These are phyloP conservation scores for Raffaelea albimanens DNA, from an alignment of 2,329 filamentous ascomycete genomes.

Conservation along the genomic window DNA sequence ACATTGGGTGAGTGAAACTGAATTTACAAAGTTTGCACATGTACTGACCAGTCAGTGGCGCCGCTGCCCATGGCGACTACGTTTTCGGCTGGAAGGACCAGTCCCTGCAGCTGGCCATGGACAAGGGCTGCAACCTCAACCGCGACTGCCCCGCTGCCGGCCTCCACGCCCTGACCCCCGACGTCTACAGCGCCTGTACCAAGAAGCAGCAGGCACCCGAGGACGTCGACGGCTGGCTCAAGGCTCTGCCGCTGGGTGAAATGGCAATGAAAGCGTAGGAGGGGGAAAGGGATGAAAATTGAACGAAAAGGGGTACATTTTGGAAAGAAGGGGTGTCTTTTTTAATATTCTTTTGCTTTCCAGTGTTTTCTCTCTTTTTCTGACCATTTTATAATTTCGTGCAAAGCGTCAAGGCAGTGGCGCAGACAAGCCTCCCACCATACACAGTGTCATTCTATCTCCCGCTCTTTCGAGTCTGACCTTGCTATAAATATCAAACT, in stretches of 20 bases:
- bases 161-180: constrained; percentile 34
- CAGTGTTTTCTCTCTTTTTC: too few species aligned
- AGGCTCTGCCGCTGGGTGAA: constrained; percentile 23
- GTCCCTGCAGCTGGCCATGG: constrained; percentile 38
- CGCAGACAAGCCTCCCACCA: too few species aligned
- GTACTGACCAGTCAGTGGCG: constrained; percentile 24
- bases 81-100: constrained; percentile 42
- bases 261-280: constrained; percentile 20
- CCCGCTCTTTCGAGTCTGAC: too few species aligned
- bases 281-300: too few species aligned
- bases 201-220: constrained; percentile 36
- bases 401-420: too few species aligned
- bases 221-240: constrained; percentile 35
- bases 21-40: too few species aligned
- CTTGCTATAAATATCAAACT: too few species aligned
- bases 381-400: too few species aligned
- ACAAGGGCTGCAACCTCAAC: constrained; percentile 37
- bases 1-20: constrained; percentile 23
- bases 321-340: too few species aligned
- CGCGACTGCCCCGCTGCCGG: constrained; percentile 30
- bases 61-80: constrained; percentile 41
- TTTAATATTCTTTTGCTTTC: too few species aligned
- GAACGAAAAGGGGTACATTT: too few species aligned
- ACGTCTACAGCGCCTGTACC: constrained; percentile 35
- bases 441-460: too few species aligned